Base-by-base conservation (phyloP, 2,329 filamentous ascomycete genomes). In the Colletotrichum liaoningense region DNA sequence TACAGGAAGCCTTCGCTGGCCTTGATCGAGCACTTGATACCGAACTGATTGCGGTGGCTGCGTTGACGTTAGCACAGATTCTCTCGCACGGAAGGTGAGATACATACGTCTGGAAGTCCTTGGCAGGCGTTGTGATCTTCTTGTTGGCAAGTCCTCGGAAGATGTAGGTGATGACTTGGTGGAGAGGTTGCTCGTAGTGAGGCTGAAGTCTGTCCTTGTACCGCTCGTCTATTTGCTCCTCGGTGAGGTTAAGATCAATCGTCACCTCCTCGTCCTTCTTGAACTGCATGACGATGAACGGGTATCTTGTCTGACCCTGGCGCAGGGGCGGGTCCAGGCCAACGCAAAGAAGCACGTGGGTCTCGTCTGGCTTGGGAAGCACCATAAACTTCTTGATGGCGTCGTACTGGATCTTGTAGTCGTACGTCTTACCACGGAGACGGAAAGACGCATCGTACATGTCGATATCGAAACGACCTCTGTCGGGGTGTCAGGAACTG, bases 21-120 rank as follows among this genome's bases (percentile, higher is more conserved):
- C 86, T 99, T 99, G 90, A 99, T 98, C n/a, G 95, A 97, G 84
- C 97, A 99, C 86, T 99, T 99, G 84, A 99, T 97, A 72, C 97
- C 97, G 77, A 93, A 94, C 83, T 98, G 95, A 79, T 93, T 92
- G 81, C 98, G 95, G 85, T 98, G 97, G 77, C 94, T 91, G 64
- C 7, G 28, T 22, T 0, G 11, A 24, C 22, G 76, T 84, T 75
- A 84, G 81, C 24, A 69, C 30, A 26, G 26, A 8, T 38, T 11
- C 30, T 28, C 24, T 55, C 24, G 19, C 9, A 28, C 8, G 5
- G 33, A 14, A n/a, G 22, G 12, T 9, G 24, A 46, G 63, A 74
- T 54, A 68, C 42, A 69, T 84, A 92, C 88, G 92, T 97, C 81
- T 93, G 89, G 84, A 99, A 99, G 83, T 98, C 95, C 84, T 96